Conservation (phyloP, 345 rosid genomes). For the Citrus hindsii region DNA sequence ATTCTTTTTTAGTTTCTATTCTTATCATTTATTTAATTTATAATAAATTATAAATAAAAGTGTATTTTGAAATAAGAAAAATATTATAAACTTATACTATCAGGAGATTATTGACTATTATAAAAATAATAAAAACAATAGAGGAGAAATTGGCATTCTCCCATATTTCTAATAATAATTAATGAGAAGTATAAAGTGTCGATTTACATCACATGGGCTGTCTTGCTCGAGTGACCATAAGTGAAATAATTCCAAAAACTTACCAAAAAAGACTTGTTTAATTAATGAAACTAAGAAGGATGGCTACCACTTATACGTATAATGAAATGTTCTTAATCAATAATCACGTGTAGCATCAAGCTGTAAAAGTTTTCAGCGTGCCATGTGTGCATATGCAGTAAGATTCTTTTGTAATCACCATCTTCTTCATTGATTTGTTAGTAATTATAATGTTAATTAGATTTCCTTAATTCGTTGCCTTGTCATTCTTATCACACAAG, state of each 20-base stretch:
- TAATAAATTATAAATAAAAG: too few species aligned
- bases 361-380: background rate
- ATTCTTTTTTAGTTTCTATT: too few species aligned
- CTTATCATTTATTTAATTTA: too few species aligned
- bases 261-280: background rate
- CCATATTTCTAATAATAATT: background rate
- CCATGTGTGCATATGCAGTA: background rate
- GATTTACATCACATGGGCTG: conserved; percentile 16
- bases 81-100: too few species aligned
- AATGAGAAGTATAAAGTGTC: background rate
- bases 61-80: too few species aligned
- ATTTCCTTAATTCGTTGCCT: background rate
- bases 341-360: conserved; percentile 1
- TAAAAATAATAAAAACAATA: too few species aligned
- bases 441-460: background rate
- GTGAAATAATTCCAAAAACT: background rate
- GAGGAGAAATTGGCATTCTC: too few species aligned
- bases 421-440: background rate
- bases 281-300: conserved; percentile 2
- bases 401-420: background rate
- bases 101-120: too few species aligned
- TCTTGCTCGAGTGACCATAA: background rate
- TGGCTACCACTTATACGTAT: background rate
- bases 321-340: too few species aligned
- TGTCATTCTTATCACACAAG: conserved; percentile 7